Evolutionary conservation across 306 rosid genomes (phyloP), one percentile per base, ranked within the genome.

Genomic region (Rosa persica): DNA sequence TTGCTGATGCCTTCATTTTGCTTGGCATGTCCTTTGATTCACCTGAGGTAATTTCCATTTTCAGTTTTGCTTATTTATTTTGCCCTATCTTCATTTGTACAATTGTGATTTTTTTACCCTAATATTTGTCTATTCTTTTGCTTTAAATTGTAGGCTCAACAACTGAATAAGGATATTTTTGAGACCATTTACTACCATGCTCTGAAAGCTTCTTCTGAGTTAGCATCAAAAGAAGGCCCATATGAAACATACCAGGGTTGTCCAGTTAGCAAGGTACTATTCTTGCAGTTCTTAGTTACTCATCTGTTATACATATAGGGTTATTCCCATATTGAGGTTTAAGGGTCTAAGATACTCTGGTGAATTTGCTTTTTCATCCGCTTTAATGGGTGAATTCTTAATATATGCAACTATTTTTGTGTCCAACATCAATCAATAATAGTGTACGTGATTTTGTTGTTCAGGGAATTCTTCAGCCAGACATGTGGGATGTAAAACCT

Each of bases 21-120:
- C 90, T 96, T 46, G 98, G 99, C 83, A 89, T 96, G 98, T 82
- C 94, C 70, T 96, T 96, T 88, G 99, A 96, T 82, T 96, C 99
- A 40, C 91, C 79, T 49, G 99, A 95, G 97, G 99, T 92, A 90
- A 75, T 67, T 72, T 68, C 49, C 5, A 13, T 66, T 72, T 58
- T 22, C n/a, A 11, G 30, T 34, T 65, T 25, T 76, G 70, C 58
- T 68, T 11, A 38, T 67, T 49, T 7, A 22, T 60, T 66, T 6
- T 48, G 51, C 69, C 54, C 42, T 79, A 52, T 19, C 36, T 2
- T 30, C 61, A 68, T 73, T 44, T 79, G 60, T 72, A 72, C 46
- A 79, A 62, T n/a, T 54, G 55, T 65, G 52, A 22, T 66, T 1
- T 66, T 17, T 65, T 38, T 67, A 36, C 15, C 44, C 4, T 7